phyloP scores from a whole-genome alignment of 2,329 filamentous ascomycete genomes.

The Trichoderma cornu-damae region DNA sequence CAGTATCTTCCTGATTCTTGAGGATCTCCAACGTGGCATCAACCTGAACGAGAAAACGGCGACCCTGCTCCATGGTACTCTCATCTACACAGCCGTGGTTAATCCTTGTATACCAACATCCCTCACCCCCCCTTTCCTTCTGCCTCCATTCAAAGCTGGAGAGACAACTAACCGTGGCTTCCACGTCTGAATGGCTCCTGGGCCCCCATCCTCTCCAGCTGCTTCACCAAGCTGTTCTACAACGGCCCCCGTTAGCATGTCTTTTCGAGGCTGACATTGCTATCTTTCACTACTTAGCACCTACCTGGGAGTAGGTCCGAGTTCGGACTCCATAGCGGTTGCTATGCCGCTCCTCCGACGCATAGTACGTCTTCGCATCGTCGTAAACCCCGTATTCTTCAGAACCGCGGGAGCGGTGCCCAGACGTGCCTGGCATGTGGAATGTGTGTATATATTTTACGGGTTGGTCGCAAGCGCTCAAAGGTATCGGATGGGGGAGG shows the following conservation, averaged over 20 bases:
- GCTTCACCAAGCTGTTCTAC: conserved; percentile 50
- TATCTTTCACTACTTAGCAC: conserved; percentile 7
- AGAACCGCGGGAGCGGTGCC: conserved; percentile 34
- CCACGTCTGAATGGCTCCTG: conserved; percentile 54
- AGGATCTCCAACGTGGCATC: conserved; percentile 75
- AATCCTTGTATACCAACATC: background rate
- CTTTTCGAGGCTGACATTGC: background rate
- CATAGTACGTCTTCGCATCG: conserved; percentile 56
- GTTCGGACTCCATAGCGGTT: conserved; percentile 47
- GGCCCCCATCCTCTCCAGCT: conserved; percentile 48
- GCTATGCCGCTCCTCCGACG: conserved; percentile 49
- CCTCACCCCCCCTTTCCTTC: too few species aligned
- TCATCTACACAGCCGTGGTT: conserved; percentile 58
- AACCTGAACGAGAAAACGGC: conserved; percentile 82
- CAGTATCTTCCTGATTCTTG: conserved; percentile 82
- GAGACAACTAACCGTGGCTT: conserved; percentile 48
- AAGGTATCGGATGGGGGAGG: background rate
- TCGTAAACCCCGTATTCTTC: conserved; percentile 50
- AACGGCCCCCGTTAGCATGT: background rate
- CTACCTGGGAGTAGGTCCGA: conserved; percentile 53
- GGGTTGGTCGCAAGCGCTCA: background rate
- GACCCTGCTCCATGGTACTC: conserved; percentile 56
- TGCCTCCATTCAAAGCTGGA: background rate
- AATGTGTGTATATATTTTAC: background rate
- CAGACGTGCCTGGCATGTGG: conserved; percentile 28